These are phyloP conservation scores for Carallia brachiata DNA, from an alignment of 345 rosid genomes.

Conservation along the genomic window DNA sequence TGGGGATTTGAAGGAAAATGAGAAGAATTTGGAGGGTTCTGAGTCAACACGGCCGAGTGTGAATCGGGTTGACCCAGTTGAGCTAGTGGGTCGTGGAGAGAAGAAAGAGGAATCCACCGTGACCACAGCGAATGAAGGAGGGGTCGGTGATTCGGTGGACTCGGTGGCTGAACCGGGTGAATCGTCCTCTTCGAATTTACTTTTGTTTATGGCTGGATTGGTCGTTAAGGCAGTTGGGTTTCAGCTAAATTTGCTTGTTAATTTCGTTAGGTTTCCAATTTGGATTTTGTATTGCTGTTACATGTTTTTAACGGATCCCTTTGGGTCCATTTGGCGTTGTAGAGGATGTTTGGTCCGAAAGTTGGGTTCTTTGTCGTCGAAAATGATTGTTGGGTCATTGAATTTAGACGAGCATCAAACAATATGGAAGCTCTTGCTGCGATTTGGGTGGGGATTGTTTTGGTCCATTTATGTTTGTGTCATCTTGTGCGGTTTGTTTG, in stretches of 20 bases:
- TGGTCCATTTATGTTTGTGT: conserved; percentile 66
- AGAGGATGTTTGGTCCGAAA: conserved; percentile 31
- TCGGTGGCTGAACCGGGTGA: conserved; percentile 30
- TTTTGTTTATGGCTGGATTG: conserved; percentile 41
- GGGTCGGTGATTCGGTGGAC: background rate
- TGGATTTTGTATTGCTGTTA: conserved; percentile 35
- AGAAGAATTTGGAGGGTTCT: conserved; percentile 17
- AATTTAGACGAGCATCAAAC: conserved; percentile 45
- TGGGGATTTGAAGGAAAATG: conserved; percentile 32
- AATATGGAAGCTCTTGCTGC: conserved; percentile 35
- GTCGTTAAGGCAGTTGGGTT: conserved; percentile 64
- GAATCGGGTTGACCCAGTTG: background rate
- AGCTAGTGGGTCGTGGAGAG: background rate
- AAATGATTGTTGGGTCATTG: conserved; percentile 33
- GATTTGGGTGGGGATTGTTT: conserved; percentile 63
- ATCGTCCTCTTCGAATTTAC: conserved; percentile 29
- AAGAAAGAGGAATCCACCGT: background rate
- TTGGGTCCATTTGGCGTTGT: conserved; percentile 40
- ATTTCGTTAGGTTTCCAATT: conserved; percentile 46
- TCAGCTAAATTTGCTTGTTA: conserved; percentile 50
- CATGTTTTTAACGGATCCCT: conserved; percentile 57
- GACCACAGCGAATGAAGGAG: background rate
- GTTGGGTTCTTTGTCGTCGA: conserved; percentile 23
- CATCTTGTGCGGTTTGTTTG: conserved; percentile 54
- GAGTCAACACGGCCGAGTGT: conserved; percentile 20